Percentiles rank a stretch among this genome's conserved stretches.
Evolutionary conservation across 2,329 filamentous ascomycete genomes (phyloP).

Genomic region (Claviceps maximensis): DNA sequence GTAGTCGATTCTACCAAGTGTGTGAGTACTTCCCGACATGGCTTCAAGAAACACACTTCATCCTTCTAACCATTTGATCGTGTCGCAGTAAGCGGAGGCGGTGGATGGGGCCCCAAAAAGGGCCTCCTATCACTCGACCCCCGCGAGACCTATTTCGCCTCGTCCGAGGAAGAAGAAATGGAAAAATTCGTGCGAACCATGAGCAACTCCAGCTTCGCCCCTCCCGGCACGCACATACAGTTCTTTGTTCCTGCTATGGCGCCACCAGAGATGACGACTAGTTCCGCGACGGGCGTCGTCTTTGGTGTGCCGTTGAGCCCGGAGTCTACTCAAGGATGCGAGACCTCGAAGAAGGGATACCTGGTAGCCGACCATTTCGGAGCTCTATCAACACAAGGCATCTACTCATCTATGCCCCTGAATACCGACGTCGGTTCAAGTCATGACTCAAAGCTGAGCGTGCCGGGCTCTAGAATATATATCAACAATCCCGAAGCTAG

Average conservation of each 20-base stretch:
- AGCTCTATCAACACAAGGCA: constrained; percentile 45
- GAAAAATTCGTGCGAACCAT: constrained; percentile 40
- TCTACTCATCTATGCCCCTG: constrained; percentile 33
- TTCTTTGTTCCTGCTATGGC: constrained; percentile 40
- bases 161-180: constrained; percentile 36
- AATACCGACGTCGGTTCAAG: constrained; percentile 4
- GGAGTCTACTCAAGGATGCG: constrained; percentile 5
- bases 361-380: constrained; percentile 38
- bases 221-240: constrained; percentile 51
- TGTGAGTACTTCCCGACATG: constrained; percentile 12
- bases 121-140: constrained; percentile 70
- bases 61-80: constrained; percentile 8
- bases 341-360: background rate
- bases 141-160: constrained; percentile 37
- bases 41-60: background rate
- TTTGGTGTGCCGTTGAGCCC: constrained; percentile 21
- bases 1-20: constrained; percentile 32
- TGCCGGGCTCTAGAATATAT: constrained; percentile 21
- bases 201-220: constrained; percentile 37
- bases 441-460: constrained; percentile 19
- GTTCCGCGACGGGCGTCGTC: constrained; percentile 11
- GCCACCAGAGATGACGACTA: constrained; percentile 12
- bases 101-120: constrained; percentile 72
- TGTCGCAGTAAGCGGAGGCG: constrained; percentile 56
- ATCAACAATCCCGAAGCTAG: constrained; percentile 3